Evolutionary conservation across 2,329 filamentous ascomycete species (phyloP).

Genomic region (Phaeosphaeriaceae sp.): DNA sequence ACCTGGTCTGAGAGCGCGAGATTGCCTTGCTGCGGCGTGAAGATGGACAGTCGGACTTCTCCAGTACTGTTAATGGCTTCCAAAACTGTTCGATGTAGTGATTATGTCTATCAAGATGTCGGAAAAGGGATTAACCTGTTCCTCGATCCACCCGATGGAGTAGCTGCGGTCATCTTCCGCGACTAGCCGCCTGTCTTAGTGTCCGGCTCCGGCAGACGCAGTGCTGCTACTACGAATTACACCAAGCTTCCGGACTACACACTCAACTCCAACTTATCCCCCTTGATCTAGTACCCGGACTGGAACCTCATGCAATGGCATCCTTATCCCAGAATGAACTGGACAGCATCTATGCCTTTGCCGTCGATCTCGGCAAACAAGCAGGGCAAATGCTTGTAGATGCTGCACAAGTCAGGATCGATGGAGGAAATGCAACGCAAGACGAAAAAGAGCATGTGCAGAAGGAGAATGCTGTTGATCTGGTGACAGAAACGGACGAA

Average conservation of each 20-base stretch:
- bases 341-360: conserved; percentile 72
- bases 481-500: conserved; percentile 79
- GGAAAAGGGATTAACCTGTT: conserved; percentile 13
- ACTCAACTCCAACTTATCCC: not conserved
- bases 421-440: conserved; percentile 36
- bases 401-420: conserved; percentile 65
- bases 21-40: not conserved
- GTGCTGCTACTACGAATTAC: not conserved
- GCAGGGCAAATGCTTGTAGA: conserved; percentile 72
- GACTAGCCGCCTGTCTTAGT: conserved; percentile 11
- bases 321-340: conserved; percentile 56
- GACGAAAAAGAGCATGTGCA: conserved; percentile 59
- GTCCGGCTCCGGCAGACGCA: conserved; percentile 16
- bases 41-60: too few species aligned
- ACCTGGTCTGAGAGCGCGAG: not conserved
- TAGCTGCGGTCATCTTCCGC: conserved; percentile 8
- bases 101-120: not conserved
- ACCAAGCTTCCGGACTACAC: conserved; percentile 3
- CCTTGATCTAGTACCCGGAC: not conserved
- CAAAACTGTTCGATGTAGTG: not conserved
- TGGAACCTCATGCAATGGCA: conserved; percentile 23
- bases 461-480: conserved; percentile 78
- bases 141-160: not conserved
- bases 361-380: conserved; percentile 72
- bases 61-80: not conserved